A percentile compares a stretch with the other conserved stretches of the same genome.
Evolutionary conservation across 139 green algal genomes (phyloP).

Genomic region (Micromonas commoda): DNA sequence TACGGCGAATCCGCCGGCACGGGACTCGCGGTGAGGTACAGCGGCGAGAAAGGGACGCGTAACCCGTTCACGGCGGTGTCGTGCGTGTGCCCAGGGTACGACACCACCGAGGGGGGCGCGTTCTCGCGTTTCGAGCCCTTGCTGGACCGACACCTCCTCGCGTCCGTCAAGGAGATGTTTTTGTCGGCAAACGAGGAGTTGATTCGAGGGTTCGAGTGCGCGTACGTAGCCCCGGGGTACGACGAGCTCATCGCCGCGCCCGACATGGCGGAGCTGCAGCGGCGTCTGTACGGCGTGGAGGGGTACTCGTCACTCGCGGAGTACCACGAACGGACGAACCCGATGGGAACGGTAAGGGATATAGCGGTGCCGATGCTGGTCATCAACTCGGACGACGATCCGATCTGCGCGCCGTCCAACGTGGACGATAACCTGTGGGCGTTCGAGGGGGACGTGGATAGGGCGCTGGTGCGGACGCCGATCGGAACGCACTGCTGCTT

Average conservation of each 20-base stretch:
- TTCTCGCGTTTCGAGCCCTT: neutral
- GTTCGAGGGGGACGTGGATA: neutral
- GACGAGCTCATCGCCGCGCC: neutral
- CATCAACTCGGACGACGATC: constrained; percentile 5
- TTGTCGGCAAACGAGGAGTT: neutral
- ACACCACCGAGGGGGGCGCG: constrained; percentile 2
- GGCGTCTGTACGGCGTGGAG: neutral
- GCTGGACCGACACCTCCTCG: neutral
- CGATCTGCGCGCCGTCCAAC: neutral
- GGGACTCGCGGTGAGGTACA: neutral
- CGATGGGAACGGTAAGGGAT: neutral
- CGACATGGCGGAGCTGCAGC: constrained; percentile 2
- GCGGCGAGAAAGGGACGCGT: neutral
- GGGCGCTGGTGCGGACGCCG: neutral
- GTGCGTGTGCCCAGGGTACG: constrained; percentile 8
- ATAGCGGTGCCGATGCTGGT: neutral
- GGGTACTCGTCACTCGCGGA: neutral
- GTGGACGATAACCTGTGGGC: neutral
- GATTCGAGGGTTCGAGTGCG: neutral
- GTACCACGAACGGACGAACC: constrained; percentile 1
- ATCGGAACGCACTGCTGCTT: constrained; percentile 4
- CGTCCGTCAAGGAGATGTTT: neutral
- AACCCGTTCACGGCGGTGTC: neutral
- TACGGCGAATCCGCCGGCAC: neutral
- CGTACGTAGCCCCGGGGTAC: neutral